Evolutionary conservation across 768 basidiomycete genomes (phyloP), one percentile per base, ranked within the genome.

Genomic region (Hericium erinaceus): DNA sequence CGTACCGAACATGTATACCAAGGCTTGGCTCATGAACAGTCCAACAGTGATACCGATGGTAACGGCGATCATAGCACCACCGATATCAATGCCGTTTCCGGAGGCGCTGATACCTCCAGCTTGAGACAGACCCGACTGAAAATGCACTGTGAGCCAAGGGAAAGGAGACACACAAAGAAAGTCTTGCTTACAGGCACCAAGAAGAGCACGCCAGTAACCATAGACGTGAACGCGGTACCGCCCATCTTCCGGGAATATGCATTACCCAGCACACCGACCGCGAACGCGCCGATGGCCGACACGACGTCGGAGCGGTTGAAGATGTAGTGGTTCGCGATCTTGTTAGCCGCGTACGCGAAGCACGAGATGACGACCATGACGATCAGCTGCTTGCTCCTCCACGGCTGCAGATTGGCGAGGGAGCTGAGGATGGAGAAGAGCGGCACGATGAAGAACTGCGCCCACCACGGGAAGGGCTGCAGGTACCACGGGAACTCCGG

Each of bases 181-280:
- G 2, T 16, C 6, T 48, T 52, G 77, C 85, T 66, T 67, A 89
- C 89, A 15, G 91, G 91, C 44, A 92, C 89, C 57, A 92, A 73
- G 69, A 93, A 89, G 58, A 91, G 70, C 15, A 94, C 87, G 48
- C 89, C 91, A n/a, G 89, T 87, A 28, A 92, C 88, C 91, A 93
- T 93, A 1, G 84, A 84, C 6, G 89, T 90, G 70, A 92, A 92
- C 20, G 90, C 90, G 1, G 89, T 92, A 6, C 89, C 89, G 3
- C 85, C 80, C 78, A 88, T 86, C 65, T 81, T 80, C 48, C 89
- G 77, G 38, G 89, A 89, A 69, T 90, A 91, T 1, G 84, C 69
- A 63, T 90, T 91, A 3, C 88, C 89, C 16, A 90, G 71, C 24
- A 90, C 60, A 20, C 89, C 87, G 28, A 89, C 83, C 0, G 80